Base-by-base conservation (phyloP, 179 eudicot genomes). In the Patellifolia procumbens region DNA sequence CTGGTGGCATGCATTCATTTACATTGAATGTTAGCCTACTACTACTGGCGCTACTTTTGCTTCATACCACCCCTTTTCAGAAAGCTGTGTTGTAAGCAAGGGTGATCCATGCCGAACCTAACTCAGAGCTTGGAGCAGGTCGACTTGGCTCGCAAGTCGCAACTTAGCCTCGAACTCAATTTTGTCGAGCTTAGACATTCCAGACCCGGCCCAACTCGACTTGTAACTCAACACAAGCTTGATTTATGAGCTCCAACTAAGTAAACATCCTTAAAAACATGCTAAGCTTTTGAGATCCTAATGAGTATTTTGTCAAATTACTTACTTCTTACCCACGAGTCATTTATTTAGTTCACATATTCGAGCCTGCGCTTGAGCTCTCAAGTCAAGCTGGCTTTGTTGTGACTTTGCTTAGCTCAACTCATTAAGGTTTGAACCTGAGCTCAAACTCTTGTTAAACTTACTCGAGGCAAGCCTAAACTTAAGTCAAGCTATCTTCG, bases 201-300 rank as follows among this genome's bases (percentile, higher is more conserved):
- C 70, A 22, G 29, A 32, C 70, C 43, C 22, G 51, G 70, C 51
- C n/a, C n/a, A n/a, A n/a, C n/a, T n/a, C n/a, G n/a, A n/a, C n/a
- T 39, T 11, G 24, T 22, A 10, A 22, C 10, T 35, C 32, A 12
- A 9, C 49, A 39, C 28, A 8, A 66, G n/a, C 7, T 19, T 61
- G 58, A n/a, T 6, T 20, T 7, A 55, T 29, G 34, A 63, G 2
- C 68, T 31, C 42, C 68, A 15, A 63, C 60, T 55, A 63, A 31
- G 35, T 16, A 17, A 35, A 63, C 6, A 19, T 22, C 4, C 68
- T 16, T 5, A 55, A 55, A 2, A 7, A n/a, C 3, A n/a, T 55
- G 29, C 13, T 55, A n/a, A 9, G 22, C 66, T 7, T 8, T 34
- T 35, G 46, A 64, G 29, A 37, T 37, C 31, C 31, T 66, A 17